These are phyloP conservation scores for Globisporangium middletonii DNA, from an alignment of 352 stramenopile genomes.

Conservation along the genomic window DNA sequence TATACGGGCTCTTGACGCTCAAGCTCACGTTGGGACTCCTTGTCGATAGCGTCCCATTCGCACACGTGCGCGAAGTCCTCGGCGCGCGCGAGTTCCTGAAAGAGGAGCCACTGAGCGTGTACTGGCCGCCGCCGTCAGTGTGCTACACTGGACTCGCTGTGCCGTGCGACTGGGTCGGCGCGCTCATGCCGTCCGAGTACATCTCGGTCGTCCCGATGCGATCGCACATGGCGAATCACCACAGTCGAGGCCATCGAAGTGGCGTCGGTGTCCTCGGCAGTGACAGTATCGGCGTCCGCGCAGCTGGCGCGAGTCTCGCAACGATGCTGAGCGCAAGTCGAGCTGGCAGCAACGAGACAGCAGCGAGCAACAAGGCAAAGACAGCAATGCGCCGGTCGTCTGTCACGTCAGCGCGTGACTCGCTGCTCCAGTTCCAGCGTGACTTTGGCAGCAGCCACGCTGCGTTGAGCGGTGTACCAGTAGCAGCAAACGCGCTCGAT, in stretches of 20 bases:
- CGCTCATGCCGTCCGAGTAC: constrained; percentile 67
- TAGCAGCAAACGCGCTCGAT: neutral
- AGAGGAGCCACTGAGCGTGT: constrained; percentile 41
- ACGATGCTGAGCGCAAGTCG: neutral
- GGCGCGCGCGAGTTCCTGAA: constrained; percentile 40
- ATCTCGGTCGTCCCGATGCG: constrained; percentile 47
- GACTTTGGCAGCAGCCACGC: constrained; percentile 1
- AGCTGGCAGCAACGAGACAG: neutral
- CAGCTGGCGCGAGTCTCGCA: neutral
- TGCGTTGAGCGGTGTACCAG: neutral
- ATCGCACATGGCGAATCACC: constrained; percentile 8
- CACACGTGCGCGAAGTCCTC: constrained; percentile 49
- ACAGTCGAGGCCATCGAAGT: neutral
- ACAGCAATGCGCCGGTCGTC: neutral
- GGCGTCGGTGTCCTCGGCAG: neutral
- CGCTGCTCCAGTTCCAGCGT: constrained; percentile 12
- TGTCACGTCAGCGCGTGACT: constrained; percentile 4
- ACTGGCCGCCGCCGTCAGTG: constrained; percentile 51
- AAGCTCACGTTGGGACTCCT: constrained; percentile 71
- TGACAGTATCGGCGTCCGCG: neutral
- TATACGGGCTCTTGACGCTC: constrained; percentile 54
- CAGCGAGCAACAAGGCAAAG: neutral
- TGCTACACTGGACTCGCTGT: constrained; percentile 39
- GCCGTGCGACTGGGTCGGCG: constrained; percentile 57
- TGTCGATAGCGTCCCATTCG: constrained; percentile 49